Evolutionary conservation across 2,329 filamentous ascomycete genomes (phyloP).

Genomic region (Fusarium sambucinum): DNA sequence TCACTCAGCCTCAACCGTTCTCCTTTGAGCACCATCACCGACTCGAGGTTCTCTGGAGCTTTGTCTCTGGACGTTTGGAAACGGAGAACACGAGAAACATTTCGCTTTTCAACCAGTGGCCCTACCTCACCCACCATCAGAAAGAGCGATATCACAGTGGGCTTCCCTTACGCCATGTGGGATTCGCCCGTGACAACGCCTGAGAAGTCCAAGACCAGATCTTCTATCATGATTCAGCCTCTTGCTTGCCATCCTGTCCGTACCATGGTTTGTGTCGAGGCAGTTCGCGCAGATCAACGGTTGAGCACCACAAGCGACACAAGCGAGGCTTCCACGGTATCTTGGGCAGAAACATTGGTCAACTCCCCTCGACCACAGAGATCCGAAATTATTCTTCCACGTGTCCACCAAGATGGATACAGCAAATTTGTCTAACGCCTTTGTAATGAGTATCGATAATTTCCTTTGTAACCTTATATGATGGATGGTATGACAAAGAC

Average conservation of each 20-base stretch:
- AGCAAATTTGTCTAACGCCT: conserved; percentile 16
- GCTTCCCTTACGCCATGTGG: conserved; percentile 35
- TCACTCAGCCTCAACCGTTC: conserved; percentile 41
- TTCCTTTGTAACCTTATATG: conserved; percentile 14
- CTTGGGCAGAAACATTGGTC: conserved; percentile 28
- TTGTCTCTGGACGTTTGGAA: conserved; percentile 39
- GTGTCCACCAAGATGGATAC: conserved; percentile 32
- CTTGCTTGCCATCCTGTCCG: conserved; percentile 1
- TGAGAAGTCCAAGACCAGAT: neutral
- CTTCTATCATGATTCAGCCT: neutral
- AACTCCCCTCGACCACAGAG: conserved; percentile 11
- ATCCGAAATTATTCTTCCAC: conserved; percentile 22
- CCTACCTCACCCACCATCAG: conserved; percentile 30
- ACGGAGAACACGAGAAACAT: conserved; percentile 37
- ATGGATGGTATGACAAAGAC: conserved; percentile 21
- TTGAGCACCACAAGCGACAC: conserved; percentile 32
- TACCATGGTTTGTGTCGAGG: neutral
- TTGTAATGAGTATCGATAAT: conserved; percentile 11
- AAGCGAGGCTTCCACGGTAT: conserved; percentile 36
- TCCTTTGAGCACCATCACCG: conserved; percentile 18
- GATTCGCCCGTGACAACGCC: conserved; percentile 5
- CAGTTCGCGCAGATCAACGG: neutral
- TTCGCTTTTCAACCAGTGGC: conserved; percentile 23
- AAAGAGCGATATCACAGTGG: conserved; percentile 43
- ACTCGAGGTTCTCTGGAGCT: conserved; percentile 36